Evolutionary conservation across 1,139 yeast species (phyloP), one percentile per base, ranked within the genome.

Genomic region (Blastobotrys arbuscula): DNA sequence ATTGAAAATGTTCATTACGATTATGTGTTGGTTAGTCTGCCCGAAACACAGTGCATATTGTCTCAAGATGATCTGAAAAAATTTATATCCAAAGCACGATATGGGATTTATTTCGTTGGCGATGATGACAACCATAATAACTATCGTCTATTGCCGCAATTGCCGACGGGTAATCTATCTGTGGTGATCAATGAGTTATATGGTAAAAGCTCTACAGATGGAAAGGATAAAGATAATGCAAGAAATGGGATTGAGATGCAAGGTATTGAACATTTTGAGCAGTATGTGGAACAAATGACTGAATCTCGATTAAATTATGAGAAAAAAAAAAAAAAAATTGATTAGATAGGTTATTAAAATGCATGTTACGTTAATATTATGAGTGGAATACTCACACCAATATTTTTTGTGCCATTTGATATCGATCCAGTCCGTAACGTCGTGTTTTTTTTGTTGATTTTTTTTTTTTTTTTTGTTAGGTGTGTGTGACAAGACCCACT

Each of bases 251-350:
- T 59, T 9, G 55, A 54, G 13, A 65, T 69, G 65, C 65, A 63
- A 24, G 63, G 67, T 15, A 58, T 66, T 13, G 69, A 63, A 41
- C 73, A 69, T 55, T 53, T 69, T 42, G 66, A 65, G n/a, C 63
- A 62, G 48, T 69, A 68, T 53, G 72, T 69, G 19, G 56, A 61
- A 21, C 68, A 69, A 49, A 69, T 71, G 71, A 65, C 67, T 42
- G 48, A 45, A 28, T 55, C 50, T 40, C 51, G 61, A 20, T 43
- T 50, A 15, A 39, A 23, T 2, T 42, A 42, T 18, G 40, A 42
- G 10, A 23, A 39, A 13, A 8, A 3, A 8, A 26, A 39, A 38
- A 8, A 18, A 35, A 9, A 9, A 3, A 4, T 10, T 20, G 2
- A 4, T 20, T 35, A 33, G 31, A 28, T 28, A 28, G 31, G 13